Evolutionary conservation across 2,329 filamentous ascomycete species (phyloP), one percentile per base, ranked within the genome.

Genomic region (Fusarium paranaense): DNA sequence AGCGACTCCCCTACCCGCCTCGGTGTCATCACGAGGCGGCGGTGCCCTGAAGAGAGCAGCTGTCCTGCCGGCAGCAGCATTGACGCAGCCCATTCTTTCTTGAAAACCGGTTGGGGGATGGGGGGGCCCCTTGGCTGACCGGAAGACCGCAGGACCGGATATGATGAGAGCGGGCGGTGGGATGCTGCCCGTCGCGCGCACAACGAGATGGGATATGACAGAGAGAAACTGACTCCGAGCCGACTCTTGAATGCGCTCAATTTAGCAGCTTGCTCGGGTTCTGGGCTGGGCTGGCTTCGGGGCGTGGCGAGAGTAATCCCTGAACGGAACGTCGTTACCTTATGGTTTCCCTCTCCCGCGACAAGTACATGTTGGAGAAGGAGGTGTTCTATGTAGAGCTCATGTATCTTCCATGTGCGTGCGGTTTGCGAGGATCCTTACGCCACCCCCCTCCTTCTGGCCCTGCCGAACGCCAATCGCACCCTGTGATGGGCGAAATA

Each of bases 381-480:
- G 8, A 57, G 69, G 52, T 13, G 45, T 62, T 64, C 57, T 60
- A 27, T 58, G 57, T 65, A 66, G 54, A 70, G 67, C 59, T 50
- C 67, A 68, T 64, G 70, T 73, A 70, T 71, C 67, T 63, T 37
- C 66, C 65, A 47, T 69, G 66, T 72, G 71, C 37, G 64, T 56
- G 58, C 11, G 30, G 30, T 35, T 61, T 47, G 59, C 68, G 69
- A 61, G 18, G 64, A 27, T 30, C 45, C 45, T 20, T 59, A 65
- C 69, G 58, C 71, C 70, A 72, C 68, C 69, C 75, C 68, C 58
- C 62, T 52, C 60, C 25, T 45, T 8, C 42, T 52, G 60, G 50
- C 40, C 66, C 40, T 68, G 62, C 57, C 69, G 60, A 64, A n/a
- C 40, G 38, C 71, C 75, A 76, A 76, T 76, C 64, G 59, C 58